Percentiles rank a stretch among this genome's conserved stretches.
These are phyloP conservation scores for Rubroboletus satanas DNA, from an alignment of 768 basidiomycete species.

Conservation along the genomic window DNA sequence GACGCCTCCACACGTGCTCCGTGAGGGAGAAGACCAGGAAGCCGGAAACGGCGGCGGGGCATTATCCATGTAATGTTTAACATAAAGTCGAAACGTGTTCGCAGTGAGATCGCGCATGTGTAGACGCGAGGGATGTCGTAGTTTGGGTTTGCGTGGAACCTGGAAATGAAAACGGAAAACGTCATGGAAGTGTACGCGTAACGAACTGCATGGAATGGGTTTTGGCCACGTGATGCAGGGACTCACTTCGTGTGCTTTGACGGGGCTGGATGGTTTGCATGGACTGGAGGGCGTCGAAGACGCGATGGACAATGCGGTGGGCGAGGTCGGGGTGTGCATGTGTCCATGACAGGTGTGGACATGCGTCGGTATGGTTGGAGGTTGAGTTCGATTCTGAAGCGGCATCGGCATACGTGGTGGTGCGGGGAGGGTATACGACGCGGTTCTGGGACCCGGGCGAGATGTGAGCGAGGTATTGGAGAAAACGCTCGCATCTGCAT, in stretches of 20 bases:
- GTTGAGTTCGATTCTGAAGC: conserved; percentile 7
- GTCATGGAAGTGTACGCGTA: neutral
- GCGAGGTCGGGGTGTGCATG: conserved; percentile 18
- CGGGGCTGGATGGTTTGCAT: conserved; percentile 24
- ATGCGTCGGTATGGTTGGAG: neutral
- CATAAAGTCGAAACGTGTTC: conserved; percentile 69
- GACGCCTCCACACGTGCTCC: neutral
- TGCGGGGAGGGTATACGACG: conserved; percentile 8
- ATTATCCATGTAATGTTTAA: conserved; percentile 78
- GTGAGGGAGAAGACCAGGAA: neutral
- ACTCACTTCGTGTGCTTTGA: conserved; percentile 13
- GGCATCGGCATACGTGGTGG: conserved; percentile 13
- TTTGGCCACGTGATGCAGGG: neutral
- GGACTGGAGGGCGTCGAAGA: conserved; percentile 32
- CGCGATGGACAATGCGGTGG: conserved; percentile 18
- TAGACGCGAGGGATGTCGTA: conserved; percentile 72
- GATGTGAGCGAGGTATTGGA: conserved; percentile 9
- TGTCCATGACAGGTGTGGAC: neutral
- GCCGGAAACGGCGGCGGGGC: conserved; percentile 22
- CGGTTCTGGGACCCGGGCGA: neutral
- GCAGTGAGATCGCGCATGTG: conserved; percentile 63
- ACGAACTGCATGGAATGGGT: neutral
- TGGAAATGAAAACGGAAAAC: neutral
- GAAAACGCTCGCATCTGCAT: conserved; percentile 9
- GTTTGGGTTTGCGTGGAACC: conserved; percentile 35